Percentiles rank a stretch among this genome's conserved stretches.
phyloP scores from a whole-genome alignment of 306 rosid species.

The Alnus rubra region DNA sequence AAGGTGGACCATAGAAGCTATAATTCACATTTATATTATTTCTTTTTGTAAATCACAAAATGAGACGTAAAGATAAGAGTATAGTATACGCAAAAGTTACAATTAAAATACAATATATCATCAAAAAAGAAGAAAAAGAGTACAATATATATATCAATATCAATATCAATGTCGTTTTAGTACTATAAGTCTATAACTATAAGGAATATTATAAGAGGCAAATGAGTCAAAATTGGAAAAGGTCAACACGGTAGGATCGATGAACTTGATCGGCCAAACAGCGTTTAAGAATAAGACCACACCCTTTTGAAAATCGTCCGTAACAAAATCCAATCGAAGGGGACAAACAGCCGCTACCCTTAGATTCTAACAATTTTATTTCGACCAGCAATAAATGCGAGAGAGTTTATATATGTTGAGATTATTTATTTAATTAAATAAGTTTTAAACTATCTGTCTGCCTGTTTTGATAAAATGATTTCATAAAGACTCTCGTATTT shows the following conservation, averaged over 20 bases:
- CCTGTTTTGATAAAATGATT: fast-evolving
- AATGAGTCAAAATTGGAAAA: constrained; percentile 31
- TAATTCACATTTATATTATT: neutral
- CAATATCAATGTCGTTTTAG: constrained; percentile 1
- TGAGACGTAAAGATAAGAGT: neutral
- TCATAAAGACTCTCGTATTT: too few species aligned
- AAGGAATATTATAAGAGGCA: neutral
- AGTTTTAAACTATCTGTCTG: too few species aligned
- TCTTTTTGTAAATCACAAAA: neutral
- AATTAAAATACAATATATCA: neutral
- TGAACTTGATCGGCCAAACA: neutral
- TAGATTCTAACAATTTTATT: too few species aligned
- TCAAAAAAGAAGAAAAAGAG: too few species aligned
- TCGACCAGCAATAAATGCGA: too few species aligned
- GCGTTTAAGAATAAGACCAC: constrained; percentile 20
- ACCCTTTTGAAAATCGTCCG: constrained; percentile 27
- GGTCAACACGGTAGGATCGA: constrained; percentile 36
- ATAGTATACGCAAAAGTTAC: neutral
- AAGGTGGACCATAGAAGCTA: neutral
- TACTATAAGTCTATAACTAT: too few species aligned
- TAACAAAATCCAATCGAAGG: constrained; percentile 41
- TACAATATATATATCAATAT: neutral
- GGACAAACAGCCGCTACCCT: constrained; percentile 59
- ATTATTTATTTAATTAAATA: too few species aligned
- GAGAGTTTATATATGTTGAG: too few species aligned